These are phyloP conservation scores for Mariannaea sp. DNA, from an alignment of 2,329 filamentous ascomycete species.

Conservation along the genomic window DNA sequence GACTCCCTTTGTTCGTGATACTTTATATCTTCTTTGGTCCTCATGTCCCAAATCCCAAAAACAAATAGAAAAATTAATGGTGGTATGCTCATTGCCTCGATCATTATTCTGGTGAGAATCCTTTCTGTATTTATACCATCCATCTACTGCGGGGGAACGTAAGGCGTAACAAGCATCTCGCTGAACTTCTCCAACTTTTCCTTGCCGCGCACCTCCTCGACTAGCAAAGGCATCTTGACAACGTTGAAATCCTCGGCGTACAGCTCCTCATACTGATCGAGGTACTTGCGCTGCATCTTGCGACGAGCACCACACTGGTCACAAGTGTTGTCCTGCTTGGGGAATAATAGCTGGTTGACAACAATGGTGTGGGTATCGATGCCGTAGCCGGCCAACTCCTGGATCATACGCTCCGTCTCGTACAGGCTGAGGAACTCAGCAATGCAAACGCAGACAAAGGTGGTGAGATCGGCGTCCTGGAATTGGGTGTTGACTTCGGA, in stretches of 20 bases:
- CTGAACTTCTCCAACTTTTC: slow-evolving; percentile 91
- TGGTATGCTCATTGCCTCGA: not conserved
- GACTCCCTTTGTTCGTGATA: slow-evolving; percentile 5
- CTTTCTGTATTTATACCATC: too few relatives aligned
- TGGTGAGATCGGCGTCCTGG: slow-evolving; percentile 94
- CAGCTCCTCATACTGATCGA: slow-evolving; percentile 97
- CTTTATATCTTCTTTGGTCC: slow-evolving; percentile 15
- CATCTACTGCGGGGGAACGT: slow-evolving; percentile 64
- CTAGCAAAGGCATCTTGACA: slow-evolving; percentile 94
- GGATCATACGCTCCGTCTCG: slow-evolving; percentile 99
- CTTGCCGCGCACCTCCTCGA: slow-evolving; percentile 95
- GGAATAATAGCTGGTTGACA: slow-evolving; percentile 96
- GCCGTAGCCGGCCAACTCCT: slow-evolving; percentile 88
- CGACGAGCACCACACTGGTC: slow-evolving; percentile 93
- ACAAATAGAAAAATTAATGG: too few relatives aligned
- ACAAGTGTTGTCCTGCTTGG: slow-evolving; percentile 80
- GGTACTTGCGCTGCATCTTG: slow-evolving; percentile 99
- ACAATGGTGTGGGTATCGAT: slow-evolving; percentile 98
- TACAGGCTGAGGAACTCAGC: slow-evolving; percentile 96
- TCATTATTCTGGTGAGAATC: slow-evolving; percentile 7
- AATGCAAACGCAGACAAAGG: slow-evolving; percentile 98
- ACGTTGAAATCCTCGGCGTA: slow-evolving; percentile 97
- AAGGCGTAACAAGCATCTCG: slow-evolving; percentile 80
- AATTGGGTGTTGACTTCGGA: slow-evolving; percentile 96
- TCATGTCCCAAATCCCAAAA: not conserved